Evolutionary conservation across 768 basidiomycete species (phyloP).

Genomic region (Amanita inopinata): DNA sequence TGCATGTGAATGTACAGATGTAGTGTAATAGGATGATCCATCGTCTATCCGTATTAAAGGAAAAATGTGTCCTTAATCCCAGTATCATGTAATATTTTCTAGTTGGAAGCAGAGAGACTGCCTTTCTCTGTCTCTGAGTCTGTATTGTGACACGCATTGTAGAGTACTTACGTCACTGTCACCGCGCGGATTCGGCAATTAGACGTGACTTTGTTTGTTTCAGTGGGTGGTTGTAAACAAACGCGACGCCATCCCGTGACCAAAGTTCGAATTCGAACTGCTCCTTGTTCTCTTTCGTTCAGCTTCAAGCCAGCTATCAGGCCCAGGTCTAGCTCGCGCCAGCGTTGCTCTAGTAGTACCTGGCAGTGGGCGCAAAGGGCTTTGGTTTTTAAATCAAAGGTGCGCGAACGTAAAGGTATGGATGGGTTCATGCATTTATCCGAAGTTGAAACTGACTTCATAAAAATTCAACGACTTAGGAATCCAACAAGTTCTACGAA

Average conservation of each 20-base stretch:
- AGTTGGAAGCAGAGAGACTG: too few relatives aligned
- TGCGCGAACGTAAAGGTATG: constrained; percentile 13
- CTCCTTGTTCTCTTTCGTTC: not conserved
- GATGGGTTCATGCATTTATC: not conserved
- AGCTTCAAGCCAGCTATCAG: not conserved
- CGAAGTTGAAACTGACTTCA: not conserved
- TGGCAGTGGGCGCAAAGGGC: not conserved
- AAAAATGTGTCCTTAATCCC: too few relatives aligned
- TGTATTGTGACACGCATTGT: too few relatives aligned
- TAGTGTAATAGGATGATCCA: too few relatives aligned
- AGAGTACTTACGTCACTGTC: too few relatives aligned
- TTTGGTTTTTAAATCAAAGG: constrained; percentile 14
- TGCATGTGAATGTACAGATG: too few relatives aligned
- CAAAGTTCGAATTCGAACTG: constrained; percentile 9
- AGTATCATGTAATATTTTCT: too few relatives aligned
- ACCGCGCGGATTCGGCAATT: too few relatives aligned
- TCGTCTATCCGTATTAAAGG: too few relatives aligned
- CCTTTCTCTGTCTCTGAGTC: too few relatives aligned
- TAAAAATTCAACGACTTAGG: constrained; percentile 4
- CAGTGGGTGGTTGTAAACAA: not conserved
- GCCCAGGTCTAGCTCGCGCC: not conserved
- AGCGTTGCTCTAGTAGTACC: not conserved
- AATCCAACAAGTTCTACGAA: constrained; percentile 14
- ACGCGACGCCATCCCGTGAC: constrained; percentile 8
- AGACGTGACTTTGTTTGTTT: not conserved